Base-by-base conservation (phyloP, 768 basidiomycete genomes). In the Boletellus ananas region DNA sequence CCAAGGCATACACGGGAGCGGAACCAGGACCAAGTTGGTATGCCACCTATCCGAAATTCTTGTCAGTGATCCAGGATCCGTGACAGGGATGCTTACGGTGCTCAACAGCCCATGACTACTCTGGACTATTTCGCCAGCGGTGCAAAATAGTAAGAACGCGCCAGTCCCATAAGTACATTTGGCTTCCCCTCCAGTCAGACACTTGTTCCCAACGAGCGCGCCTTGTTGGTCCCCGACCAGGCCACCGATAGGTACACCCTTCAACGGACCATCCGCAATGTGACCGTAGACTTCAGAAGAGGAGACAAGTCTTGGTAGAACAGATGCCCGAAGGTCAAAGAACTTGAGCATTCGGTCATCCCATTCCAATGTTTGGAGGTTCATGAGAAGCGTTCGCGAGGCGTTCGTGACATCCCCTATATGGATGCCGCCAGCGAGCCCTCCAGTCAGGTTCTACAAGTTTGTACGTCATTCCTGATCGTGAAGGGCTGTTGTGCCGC, bases 91-190 rank as follows among this genome's bases (percentile, higher is more conserved):
- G 64, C 75, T 57, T 57, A 90, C 91, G 2, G 96, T 97, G 58
- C 87, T 92, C 60, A 99, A 70, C 50, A 99, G 70, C 4, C 95
- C 96, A 61, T 96, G 87, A 25, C 70, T 74, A 60, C 92, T 95
- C 65, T 85, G 76, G 20, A 98, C 87, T 35, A 92, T 84, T 23
- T 95, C 86, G 18, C 72, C 73, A 3, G 95, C 96, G 1, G 96
- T 97, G 72, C 90, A 90, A 78, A 96, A 97, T 25, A 99, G 73
- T 57, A 98, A 74, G 76, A 99, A 99, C 34, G 93, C 93, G 27
- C 96, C 95, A 2, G 95, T 97, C 21, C 95, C 95, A 60, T 95
- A 99, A 4, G 96, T 99, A 70, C 94, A 96, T 71, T 99, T 99
- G 3, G 94, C 95, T 66, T 97, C 89, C 16, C 95, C 95, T 56